Conservation (phyloP, 2,329 filamentous ascomycete genomes). For the Sporothrix pseudoabietina region DNA sequence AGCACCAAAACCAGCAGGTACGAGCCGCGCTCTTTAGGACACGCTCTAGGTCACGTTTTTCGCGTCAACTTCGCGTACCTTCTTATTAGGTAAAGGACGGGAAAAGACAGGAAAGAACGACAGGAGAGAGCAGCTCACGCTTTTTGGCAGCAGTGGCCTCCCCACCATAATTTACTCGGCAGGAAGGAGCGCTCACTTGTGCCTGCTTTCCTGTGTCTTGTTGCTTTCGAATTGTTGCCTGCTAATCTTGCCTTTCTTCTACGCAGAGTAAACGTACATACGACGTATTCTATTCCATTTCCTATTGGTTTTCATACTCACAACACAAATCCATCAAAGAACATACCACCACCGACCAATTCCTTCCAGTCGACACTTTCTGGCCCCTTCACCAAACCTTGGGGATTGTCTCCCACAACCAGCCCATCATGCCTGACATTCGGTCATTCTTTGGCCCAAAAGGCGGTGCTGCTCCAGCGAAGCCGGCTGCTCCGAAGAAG, state of each 20-base stretch:
- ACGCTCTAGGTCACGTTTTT: conserved; percentile 43
- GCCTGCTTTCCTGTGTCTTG: neutral
- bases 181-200: conserved; percentile 9
- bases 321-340: neutral
- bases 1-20: neutral
- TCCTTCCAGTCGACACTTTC: conserved; percentile 3
- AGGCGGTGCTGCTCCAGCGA: conserved; percentile 46
- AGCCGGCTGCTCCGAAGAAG: conserved; percentile 46
- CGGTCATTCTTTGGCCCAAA: conserved; percentile 73
- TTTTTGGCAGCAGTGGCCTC: neutral
- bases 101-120: neutral
- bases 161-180: neutral
- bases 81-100: neutral
- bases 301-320: neutral
- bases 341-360: neutral
- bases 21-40: conserved; percentile 15
- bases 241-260: neutral
- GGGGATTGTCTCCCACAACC: neutral
- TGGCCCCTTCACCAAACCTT: neutral
- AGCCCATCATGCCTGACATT: conserved; percentile 66
- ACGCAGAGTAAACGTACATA: neutral
- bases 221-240: conserved; percentile 25
- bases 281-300: neutral
- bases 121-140: conserved; percentile 12
- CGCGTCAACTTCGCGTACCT: conserved; percentile 50